Percentiles rank a stretch among this genome's conserved stretches.
Evolutionary conservation across 2,329 filamentous ascomycete genomes (phyloP).

Genomic region (Penicillium sp.): DNA sequence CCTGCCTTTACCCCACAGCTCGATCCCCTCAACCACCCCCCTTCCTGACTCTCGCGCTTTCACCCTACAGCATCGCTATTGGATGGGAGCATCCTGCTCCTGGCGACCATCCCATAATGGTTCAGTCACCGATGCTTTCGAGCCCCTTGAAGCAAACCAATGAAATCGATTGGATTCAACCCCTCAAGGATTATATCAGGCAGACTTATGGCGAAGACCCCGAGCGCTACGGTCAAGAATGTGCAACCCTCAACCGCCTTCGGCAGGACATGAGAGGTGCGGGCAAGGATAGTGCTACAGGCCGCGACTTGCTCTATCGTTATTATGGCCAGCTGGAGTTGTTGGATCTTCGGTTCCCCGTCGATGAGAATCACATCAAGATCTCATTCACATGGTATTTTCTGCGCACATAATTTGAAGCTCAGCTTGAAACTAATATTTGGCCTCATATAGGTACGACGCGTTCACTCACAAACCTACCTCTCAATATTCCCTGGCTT

Average conservation of each 20-base stretch:
- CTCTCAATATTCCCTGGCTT: slow-evolving; percentile 90
- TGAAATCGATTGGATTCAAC: slow-evolving; percentile 95
- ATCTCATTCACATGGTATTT: slow-evolving; percentile 93
- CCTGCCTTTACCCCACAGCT: slow-evolving; percentile 23
- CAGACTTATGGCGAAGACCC: slow-evolving; percentile 94
- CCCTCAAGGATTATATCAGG: slow-evolving; percentile 88
- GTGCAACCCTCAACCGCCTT: slow-evolving; percentile 84
- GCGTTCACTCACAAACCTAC: slow-evolving; percentile 99
- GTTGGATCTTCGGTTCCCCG: slow-evolving; percentile 87
- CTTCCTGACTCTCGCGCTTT: slow-evolving; percentile 9
- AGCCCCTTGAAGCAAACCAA: slow-evolving; percentile 88
- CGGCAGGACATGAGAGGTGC: slow-evolving; percentile 98
- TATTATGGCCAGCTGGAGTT: slow-evolving; percentile 98
- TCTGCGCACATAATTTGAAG: not conserved
- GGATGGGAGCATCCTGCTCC: slow-evolving; percentile 37
- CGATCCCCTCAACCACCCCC: slow-evolving; percentile 15
- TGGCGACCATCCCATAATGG: slow-evolving; percentile 49
- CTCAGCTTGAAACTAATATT: slow-evolving; percentile 1
- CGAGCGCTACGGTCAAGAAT: slow-evolving; percentile 92
- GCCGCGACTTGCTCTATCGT: slow-evolving; percentile 85
- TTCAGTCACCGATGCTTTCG: slow-evolving; percentile 91
- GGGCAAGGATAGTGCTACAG: slow-evolving; percentile 90
- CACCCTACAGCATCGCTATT: slow-evolving; percentile 8
- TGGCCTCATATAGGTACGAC: slow-evolving; percentile 65
- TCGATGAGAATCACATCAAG: slow-evolving; percentile 98